Base-by-base conservation (phyloP, 2,329 filamentous ascomycete genomes). In the Thermomyces lanuginosus region DNA sequence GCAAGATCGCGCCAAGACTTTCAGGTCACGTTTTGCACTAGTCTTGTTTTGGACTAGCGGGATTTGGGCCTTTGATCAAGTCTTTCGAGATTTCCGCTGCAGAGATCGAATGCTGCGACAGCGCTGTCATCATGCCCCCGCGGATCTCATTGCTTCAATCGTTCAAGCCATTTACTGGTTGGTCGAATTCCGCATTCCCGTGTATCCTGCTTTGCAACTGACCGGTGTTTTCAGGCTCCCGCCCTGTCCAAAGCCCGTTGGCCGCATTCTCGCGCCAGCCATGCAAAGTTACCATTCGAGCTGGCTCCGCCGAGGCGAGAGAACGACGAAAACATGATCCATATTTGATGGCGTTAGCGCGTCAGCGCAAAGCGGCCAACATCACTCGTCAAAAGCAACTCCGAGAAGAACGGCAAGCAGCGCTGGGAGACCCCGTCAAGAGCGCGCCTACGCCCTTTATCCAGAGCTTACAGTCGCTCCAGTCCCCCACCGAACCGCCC, bases 321-420 rank as follows among this genome's bases (percentile, higher is more conserved):
- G 72, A 72, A 48, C 66, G 69, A 33, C 64, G 68, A 36, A 68
- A 67, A 33, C 72, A 76, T 46, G 82, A 95, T 42, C 83, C 83
- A 1, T 93, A 91, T 48, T 65, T 75, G 33, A 69, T 77, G 54
- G 76, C 76, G 3, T 81, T 91, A 53, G 74, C 80, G 16, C 70
- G 77, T 43, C 80, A 83, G 48, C 75, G 81, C 35, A 92, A 86
- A 54, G 72, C 76, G 7, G 80, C 77, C 38, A 92, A 92, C 47
- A 51, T 86, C 23, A 69, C 76, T 44, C 72, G 81, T 27, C 81
- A 76, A 43, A 63, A 69, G 35, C 71, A 72, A 36, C 66, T 95
- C 29, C 53, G 70, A 33, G 58, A 69, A 36, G 61, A 73, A 46
- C 72, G 80, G 32, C 62, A 69, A 32, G 63, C 63, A 24, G 63